phyloP scores from a whole-genome alignment of 2,329 filamentous ascomycete genomes.

The Colletotrichum echinochloae region DNA sequence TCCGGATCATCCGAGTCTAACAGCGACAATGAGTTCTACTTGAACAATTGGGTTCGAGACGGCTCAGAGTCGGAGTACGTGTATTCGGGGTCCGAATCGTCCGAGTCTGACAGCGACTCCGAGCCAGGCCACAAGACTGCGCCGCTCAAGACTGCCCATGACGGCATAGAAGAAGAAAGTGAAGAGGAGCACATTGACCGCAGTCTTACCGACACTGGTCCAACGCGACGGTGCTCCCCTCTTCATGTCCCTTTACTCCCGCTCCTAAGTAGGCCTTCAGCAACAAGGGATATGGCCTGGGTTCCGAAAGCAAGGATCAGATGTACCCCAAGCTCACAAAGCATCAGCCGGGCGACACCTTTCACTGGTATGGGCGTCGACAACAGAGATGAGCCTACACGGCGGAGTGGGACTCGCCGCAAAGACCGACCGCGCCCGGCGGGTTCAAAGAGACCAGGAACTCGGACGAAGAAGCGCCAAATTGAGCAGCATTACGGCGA shows the following conservation, averaged over 20 bases:
- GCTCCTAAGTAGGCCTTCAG: no score
- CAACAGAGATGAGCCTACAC: no score
- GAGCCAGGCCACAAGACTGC: not conserved
- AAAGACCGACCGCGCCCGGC: not conserved
- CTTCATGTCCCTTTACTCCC: no score
- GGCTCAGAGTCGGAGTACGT: not conserved
- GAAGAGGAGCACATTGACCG: not conserved
- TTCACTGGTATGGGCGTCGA: accelerated
- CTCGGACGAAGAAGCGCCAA: not conserved
- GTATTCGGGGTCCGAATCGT: not conserved
- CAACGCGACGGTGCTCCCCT: no score
- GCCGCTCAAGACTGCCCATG: not conserved
- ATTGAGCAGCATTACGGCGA: no score
- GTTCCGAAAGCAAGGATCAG: no score
- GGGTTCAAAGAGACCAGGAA: no score
- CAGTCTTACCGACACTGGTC: no score
- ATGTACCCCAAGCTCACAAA: accelerated
- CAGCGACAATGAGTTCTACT: no score
- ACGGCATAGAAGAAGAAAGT: not conserved
- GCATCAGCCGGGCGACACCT: accelerated
- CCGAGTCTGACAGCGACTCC: not conserved
- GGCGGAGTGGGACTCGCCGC: no score
- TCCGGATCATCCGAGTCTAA: no score
- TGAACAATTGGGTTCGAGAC: not conserved
- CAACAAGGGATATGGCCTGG: accelerated